These are phyloP conservation scores for Hirsutella rhossiliensis DNA, from an alignment of 2,329 filamentous ascomycete genomes.

Conservation along the genomic window DNA sequence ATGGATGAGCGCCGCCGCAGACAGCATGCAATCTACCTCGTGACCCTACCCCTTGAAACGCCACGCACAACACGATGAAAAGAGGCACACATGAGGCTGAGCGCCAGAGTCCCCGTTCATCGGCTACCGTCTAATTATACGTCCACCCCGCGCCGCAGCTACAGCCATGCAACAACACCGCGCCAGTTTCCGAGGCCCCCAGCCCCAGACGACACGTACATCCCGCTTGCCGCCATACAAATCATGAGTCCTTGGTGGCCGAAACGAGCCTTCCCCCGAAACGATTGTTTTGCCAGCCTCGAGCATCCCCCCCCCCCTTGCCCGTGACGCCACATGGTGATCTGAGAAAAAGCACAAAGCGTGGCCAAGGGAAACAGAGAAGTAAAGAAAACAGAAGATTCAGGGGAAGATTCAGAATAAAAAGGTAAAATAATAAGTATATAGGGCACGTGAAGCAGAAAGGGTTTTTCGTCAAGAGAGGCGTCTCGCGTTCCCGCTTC, in stretches of 20 bases:
- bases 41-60: too few species aligned
- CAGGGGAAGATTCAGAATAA: background rate
- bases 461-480: background rate
- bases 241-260: background rate
- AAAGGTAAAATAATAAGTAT: background rate
- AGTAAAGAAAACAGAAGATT: background rate
- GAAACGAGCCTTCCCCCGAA: background rate
- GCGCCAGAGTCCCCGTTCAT: background rate
- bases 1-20: too few species aligned
- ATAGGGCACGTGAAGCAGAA: constrained; percentile 1
- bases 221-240: background rate
- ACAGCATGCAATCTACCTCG: too few species aligned
- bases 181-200: too few species aligned
- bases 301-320: constrained; percentile 4
- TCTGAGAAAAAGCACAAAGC: too few species aligned
- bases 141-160: background rate
- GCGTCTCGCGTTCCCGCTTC: background rate
- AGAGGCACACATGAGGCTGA: too few species aligned
- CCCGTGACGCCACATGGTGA: constrained; percentile 6
- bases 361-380: background rate
- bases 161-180: too few species aligned
- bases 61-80: too few species aligned
- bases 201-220: too few species aligned
- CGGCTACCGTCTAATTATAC: background rate
- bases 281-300: background rate